A percentile compares a stretch with the other conserved stretches of the same genome.
phyloP scores from a whole-genome alignment of 2,329 filamentous ascomycete species.

The Escovopsis sp. region DNA sequence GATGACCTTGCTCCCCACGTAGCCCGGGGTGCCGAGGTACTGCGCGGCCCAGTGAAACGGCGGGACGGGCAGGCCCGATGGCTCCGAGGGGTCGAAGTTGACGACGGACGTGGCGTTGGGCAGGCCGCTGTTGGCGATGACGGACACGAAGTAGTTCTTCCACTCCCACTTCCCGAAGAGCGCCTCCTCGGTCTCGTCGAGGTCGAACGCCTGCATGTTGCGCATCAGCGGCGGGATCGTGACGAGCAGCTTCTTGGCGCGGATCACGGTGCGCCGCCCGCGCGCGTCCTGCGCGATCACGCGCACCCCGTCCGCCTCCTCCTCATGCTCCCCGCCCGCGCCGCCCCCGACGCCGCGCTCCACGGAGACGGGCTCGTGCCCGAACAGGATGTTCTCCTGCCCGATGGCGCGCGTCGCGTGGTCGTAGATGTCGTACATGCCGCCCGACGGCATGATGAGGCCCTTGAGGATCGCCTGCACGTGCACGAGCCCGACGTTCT shows the following conservation, averaged over 20 bases:
- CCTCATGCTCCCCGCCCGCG: too few relatives aligned
- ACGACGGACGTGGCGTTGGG: constrained; percentile 11
- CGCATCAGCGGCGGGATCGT: constrained; percentile 20
- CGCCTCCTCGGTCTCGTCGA: constrained; percentile 15
- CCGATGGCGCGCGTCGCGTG: constrained; percentile 14
- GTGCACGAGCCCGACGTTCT: constrained; percentile 12
- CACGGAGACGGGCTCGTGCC: constrained; percentile 9
- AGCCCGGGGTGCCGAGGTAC: constrained; percentile 3
- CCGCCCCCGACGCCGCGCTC: constrained; percentile 4
- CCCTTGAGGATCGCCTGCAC: constrained; percentile 3
- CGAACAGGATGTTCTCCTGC: constrained; percentile 12
- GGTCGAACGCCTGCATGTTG: constrained; percentile 18
- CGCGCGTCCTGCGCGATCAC: constrained; percentile 14
- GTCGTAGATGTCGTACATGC: constrained; percentile 11
- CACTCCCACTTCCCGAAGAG: constrained; percentile 22
- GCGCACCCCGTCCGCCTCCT: constrained; percentile 10
- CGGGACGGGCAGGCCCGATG: constrained; percentile 4
- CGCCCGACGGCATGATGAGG: constrained; percentile 4
- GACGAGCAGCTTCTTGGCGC: constrained; percentile 21
- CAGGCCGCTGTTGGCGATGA: constrained; percentile 15
- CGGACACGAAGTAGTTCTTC: constrained; percentile 17
- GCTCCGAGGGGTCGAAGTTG: constrained; percentile 6
- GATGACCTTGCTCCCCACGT: constrained; percentile 6
- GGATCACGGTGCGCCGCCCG: constrained; percentile 13
- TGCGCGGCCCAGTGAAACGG: constrained; percentile 4